Evolutionary conservation across 2,329 filamentous ascomycete genomes (phyloP), one percentile per base, ranked within the genome.

Genomic region (Alternaria ventricosa): DNA sequence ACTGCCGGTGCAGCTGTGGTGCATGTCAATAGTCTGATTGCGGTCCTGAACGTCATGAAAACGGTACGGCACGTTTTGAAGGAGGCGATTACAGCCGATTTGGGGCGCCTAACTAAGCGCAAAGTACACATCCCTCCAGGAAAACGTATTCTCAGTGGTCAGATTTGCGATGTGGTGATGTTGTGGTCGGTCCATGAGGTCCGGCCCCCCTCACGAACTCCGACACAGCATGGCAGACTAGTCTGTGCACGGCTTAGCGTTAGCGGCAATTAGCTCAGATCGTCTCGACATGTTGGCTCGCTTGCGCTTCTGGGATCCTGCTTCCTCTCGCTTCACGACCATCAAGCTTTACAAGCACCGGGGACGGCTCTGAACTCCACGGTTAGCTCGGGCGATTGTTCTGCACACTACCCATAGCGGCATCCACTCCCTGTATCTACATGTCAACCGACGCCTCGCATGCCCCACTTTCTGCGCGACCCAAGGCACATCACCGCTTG

Each of bases 171-270:
- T 61, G 58, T 55, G 41, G 60, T 67, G 64, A 67, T 71, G 67
- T 60, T 57, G 63, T 64, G 43, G 61, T 60, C 65, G 61, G 61
- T 55, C 64, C 61, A 63, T 67, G 66, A 70, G 45, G 27, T 53
- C 58, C 74, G 73, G 73, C 58, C 74, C 74, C 71, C 74, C 74
- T 72, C 63, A 55, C 61, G 54, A 67, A 61, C 33, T 75, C 74
- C 74, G 75, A 54, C n/a, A 61, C 36, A 56, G 60, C 71, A 63
- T 63, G 63, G 23, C 30, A n/a, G 63, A 22, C 55, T 61, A 66
- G 22, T 6, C 67, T 46, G 3, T 43, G 63, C 54, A 13, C 1
- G 45, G 60, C 43, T 54, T 74, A 70, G 71, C 44, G 54, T 5
- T 13, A 25, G 30, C 60, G 43, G 44, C 22, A 66, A 71, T 66